phyloP scores from a whole-genome alignment of 2,329 filamentous ascomycete genomes.

The Colletotrichum liriopes region DNA sequence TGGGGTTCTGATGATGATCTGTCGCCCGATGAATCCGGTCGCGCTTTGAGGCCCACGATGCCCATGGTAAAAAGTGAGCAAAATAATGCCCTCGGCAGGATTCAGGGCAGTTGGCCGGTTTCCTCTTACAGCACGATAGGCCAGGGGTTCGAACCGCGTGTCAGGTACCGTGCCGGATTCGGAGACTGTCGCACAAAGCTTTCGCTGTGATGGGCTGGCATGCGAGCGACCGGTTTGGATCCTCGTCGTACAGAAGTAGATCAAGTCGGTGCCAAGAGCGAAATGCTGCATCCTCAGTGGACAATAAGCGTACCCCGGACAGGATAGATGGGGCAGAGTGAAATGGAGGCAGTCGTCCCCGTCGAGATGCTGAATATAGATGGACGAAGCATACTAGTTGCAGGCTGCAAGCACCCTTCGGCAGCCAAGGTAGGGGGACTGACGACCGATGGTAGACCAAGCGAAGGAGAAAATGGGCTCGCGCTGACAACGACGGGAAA shows the following conservation, averaged over 20 bases:
- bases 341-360: conserved; percentile 31
- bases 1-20: not conserved
- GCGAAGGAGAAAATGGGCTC: conserved; percentile 14
- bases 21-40: not conserved
- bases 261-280: conserved; percentile 26
- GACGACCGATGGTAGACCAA: conserved; percentile 4
- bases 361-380: conserved; percentile 41
- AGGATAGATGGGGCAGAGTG: not conserved
- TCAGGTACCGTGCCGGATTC: conserved; percentile 31
- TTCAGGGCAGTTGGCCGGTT: conserved; percentile 10
- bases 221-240: conserved; percentile 28
- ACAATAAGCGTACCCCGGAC: conserved; percentile 28
- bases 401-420: conserved; percentile 19
- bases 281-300: conserved; percentile 27
- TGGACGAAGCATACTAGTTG: conserved; percentile 1
- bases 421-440: conserved; percentile 9
- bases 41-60: conserved; percentile 1
- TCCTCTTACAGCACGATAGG: conserved; percentile 21
- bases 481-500: conserved; percentile 37
- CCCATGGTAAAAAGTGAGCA: not conserved
- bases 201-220: conserved; percentile 30
- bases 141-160: conserved; percentile 18
- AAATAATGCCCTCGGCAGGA: not conserved
- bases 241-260: conserved; percentile 20
- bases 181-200: conserved; percentile 27